A percentile compares a stretch with the other conserved stretches of the same genome.
These are phyloP conservation scores for Fusarium duplospermum DNA, from an alignment of 2,329 filamentous ascomycete genomes.

Conservation along the genomic window DNA sequence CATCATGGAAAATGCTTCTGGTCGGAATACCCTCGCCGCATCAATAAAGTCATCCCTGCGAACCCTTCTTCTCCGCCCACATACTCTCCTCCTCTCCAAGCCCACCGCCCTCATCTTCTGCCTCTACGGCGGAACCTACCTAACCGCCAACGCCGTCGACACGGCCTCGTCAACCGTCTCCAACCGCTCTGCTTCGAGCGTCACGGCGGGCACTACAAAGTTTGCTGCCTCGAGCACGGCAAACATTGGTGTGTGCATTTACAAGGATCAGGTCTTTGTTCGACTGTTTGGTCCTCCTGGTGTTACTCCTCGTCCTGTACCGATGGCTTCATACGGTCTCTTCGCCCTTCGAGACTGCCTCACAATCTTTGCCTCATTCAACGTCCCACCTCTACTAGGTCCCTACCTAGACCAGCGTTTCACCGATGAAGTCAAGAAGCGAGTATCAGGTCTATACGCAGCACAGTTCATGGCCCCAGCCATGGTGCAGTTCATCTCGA, in stretches of 20 bases:
- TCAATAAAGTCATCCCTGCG: slow-evolving; percentile 70
- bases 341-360: slow-evolving; percentile 87
- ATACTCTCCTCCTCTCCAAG: slow-evolving; percentile 69
- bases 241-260: slow-evolving; percentile 87
- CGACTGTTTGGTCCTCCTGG: slow-evolving; percentile 79
- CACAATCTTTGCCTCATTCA: slow-evolving; percentile 93
- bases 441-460: slow-evolving; percentile 66
- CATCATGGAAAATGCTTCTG: slow-evolving; percentile 86
- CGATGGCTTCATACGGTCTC: slow-evolving; percentile 77
- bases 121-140: slow-evolving; percentile 89
- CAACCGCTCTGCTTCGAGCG: slow-evolving; percentile 66
- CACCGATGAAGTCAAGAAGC: slow-evolving; percentile 58
- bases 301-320: slow-evolving; percentile 66
- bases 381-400: slow-evolving; percentile 83
- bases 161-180: slow-evolving; percentile 76
- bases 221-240: slow-evolving; percentile 84
- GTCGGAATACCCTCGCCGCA: slow-evolving; percentile 67
- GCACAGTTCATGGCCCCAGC: slow-evolving; percentile 88
- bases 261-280: slow-evolving; percentile 90
- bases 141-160: slow-evolving; percentile 89
- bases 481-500: slow-evolving; percentile 80
- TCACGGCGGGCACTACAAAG: slow-evolving; percentile 81
- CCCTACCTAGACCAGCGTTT: slow-evolving; percentile 71
- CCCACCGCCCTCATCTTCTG: slow-evolving; percentile 77
- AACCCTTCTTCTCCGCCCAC: slow-evolving; percentile 69